A percentile compares a stretch with the other conserved stretches of the same genome.
These are phyloP conservation scores for Sporodiniella umbellata DNA, from an alignment of 371 early-diverging fungal species.

Conservation along the genomic window DNA sequence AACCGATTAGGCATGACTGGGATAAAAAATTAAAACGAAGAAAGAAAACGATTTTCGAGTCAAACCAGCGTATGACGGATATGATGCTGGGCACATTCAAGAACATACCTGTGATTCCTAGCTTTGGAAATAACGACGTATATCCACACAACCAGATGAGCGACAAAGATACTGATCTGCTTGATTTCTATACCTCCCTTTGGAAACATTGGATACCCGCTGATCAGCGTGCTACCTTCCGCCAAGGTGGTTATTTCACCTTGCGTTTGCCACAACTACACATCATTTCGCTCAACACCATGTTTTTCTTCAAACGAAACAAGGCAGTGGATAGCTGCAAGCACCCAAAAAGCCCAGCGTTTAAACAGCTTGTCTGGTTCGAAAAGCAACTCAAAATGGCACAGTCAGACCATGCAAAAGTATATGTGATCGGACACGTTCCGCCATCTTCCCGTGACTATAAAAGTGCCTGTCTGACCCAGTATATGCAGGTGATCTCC, in stretches of 20 bases:
- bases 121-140: constrained; percentile 81
- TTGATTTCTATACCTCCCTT: constrained; percentile 41
- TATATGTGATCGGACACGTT: constrained; percentile 76
- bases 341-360: constrained; percentile 54
- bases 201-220: constrained; percentile 63
- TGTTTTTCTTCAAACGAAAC: constrained; percentile 71
- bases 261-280: constrained; percentile 48
- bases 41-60: constrained; percentile 50
- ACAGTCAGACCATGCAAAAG: constrained; percentile 16
- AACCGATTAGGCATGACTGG: constrained; percentile 63
- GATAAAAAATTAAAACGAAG: constrained; percentile 63
- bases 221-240: constrained; percentile 55
- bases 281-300: constrained; percentile 68
- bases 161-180: constrained; percentile 20
- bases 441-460: constrained; percentile 69
- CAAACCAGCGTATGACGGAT: constrained; percentile 39
- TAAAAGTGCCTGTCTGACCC: constrained; percentile 54
- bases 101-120: constrained; percentile 56
- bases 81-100: constrained; percentile 34
- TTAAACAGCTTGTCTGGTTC: constrained; percentile 70
- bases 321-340: constrained; percentile 65
- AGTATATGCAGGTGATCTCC: constrained; percentile 58
- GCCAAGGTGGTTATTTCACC: constrained; percentile 69
- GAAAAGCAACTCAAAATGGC: constrained; percentile 53
- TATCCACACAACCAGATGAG: constrained; percentile 65